Evolutionary conservation across 2,329 filamentous ascomycete species (phyloP).

Genomic region (Venturia aucupariae): DNA sequence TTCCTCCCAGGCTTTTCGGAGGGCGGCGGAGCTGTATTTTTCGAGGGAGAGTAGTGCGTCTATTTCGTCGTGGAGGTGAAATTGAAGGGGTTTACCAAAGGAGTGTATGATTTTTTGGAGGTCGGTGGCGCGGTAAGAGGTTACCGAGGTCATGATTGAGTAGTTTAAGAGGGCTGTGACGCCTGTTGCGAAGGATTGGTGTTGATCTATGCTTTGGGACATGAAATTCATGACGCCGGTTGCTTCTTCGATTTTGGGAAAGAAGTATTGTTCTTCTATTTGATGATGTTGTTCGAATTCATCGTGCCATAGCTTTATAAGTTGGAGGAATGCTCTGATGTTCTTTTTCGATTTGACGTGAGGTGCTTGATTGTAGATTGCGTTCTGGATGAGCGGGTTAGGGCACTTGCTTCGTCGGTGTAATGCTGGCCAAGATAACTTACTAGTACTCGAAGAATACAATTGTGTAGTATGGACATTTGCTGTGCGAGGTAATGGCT

Average conservation of each 20-base stretch:
- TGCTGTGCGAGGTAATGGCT: conserved; percentile 10
- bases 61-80: conserved; percentile 21
- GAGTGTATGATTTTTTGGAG: conserved; percentile 18
- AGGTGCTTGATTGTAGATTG: conserved; percentile 26
- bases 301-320: conserved; percentile 25
- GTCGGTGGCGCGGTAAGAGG: conserved; percentile 16
- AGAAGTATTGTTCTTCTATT: conserved; percentile 25
- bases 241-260: conserved; percentile 23
- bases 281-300: conserved; percentile 27
- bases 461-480: conserved; percentile 22
- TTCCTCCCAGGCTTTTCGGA: conserved; percentile 18
- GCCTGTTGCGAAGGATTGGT: conserved; percentile 23
- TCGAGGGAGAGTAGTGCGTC: conserved; percentile 18
- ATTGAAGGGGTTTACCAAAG: conserved; percentile 18
- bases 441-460: conserved; percentile 26
- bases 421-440: neutral
- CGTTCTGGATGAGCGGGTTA: conserved; percentile 19
- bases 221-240: conserved; percentile 19
- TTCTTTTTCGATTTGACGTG: conserved; percentile 18
- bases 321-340: conserved; percentile 24
- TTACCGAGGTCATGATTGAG: conserved; percentile 14
- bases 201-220: conserved; percentile 26
- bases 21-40: conserved; percentile 16
- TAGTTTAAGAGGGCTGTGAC: conserved; percentile 23
- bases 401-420: neutral